A percentile compares a stretch with the other conserved stretches of the same genome.
phyloP scores from a whole-genome alignment of 352 stramenopile genomes.

The Bremia lactucae region DNA sequence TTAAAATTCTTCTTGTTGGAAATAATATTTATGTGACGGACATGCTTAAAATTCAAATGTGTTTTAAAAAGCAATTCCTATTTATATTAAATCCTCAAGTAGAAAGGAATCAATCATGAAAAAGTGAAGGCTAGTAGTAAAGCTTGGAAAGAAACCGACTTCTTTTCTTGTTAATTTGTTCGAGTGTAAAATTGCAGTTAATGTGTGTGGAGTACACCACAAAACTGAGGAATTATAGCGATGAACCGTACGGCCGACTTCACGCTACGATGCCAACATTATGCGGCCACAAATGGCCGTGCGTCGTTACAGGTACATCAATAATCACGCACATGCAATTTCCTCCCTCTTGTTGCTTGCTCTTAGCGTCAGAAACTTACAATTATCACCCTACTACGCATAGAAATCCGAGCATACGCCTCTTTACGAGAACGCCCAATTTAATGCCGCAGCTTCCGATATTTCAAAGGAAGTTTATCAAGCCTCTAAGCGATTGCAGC shows the following conservation, averaged over 20 bases:
- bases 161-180: too few relatives aligned
- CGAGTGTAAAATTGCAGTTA: too few relatives aligned
- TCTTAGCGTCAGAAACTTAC: conserved; percentile 3
- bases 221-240: conserved; percentile 18
- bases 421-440: conserved; percentile 66
- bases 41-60: too few relatives aligned
- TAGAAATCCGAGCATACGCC: conserved; percentile 35
- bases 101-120: too few relatives aligned
- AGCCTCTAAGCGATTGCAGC: conserved; percentile 68
- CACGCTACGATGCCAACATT: conserved; percentile 48
- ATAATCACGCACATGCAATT: background rate
- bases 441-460: conserved; percentile 68
- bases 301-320: conserved; percentile 14
- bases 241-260: conserved; percentile 69
- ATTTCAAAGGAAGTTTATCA: conserved; percentile 79
- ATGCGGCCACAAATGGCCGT: conserved; percentile 24
- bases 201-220: background rate
- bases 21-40: too few relatives aligned
- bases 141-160: too few relatives aligned
- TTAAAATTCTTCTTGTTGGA: too few relatives aligned
- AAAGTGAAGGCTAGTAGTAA: too few relatives aligned
- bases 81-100: too few relatives aligned
- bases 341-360: background rate
- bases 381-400: background rate
- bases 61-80: too few relatives aligned